These are phyloP conservation scores for Ceriops decandra DNA, from an alignment of 345 rosid species.

Conservation along the genomic window DNA sequence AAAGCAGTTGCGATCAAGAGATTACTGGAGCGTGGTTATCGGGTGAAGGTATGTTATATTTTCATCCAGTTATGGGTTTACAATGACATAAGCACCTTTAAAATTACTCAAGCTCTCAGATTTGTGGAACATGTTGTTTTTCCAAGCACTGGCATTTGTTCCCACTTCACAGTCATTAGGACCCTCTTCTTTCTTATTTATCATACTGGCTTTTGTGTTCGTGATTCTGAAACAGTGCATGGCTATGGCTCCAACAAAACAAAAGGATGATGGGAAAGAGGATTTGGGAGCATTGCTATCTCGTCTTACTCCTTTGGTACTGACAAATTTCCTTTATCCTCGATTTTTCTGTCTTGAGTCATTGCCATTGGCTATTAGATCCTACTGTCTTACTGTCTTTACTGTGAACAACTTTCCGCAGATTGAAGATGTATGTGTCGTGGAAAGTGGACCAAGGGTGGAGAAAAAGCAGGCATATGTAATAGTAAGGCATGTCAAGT, in stretches of 20 bases:
- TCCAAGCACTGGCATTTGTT: neutral
- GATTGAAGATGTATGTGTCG: constrained; percentile 57
- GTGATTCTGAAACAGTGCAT: constrained; percentile 51
- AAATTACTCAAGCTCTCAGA: neutral
- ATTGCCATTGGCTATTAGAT: neutral
- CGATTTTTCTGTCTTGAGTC: neutral
- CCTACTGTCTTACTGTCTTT: neutral
- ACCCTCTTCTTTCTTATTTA: neutral
- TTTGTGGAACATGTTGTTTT: neutral
- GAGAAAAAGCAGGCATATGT: constrained; percentile 60
- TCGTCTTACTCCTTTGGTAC: constrained; percentile 57
- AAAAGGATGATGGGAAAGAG: constrained; percentile 49
- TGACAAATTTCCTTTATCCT: constrained; percentile 3
- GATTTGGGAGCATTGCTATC: constrained; percentile 58
- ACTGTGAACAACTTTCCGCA: constrained; percentile 22
- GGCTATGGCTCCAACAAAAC: constrained; percentile 30
- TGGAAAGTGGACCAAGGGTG: constrained; percentile 67
- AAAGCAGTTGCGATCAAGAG: constrained; percentile 62
- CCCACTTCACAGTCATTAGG: neutral
- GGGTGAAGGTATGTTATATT: constrained; percentile 64
- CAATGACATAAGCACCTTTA: neutral
- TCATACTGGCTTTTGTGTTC: neutral
- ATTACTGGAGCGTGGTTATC: constrained; percentile 76
- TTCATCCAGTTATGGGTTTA: neutral
- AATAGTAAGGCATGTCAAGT: constrained; percentile 63